phyloP scores from a whole-genome alignment of 345 rosid genomes.

The Mallotus nudiflorus region DNA sequence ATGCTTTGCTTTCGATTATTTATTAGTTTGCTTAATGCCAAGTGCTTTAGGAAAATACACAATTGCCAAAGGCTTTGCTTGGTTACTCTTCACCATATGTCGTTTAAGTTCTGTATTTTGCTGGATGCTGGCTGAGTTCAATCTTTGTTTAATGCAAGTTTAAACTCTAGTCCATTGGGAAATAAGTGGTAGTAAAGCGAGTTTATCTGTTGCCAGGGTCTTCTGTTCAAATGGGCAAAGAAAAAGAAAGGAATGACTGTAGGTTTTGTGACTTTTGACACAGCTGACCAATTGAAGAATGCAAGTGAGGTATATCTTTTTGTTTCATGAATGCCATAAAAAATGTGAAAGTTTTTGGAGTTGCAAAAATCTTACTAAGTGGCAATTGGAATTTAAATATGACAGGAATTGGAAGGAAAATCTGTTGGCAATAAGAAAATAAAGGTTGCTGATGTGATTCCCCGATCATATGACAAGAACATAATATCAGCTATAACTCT shows the following conservation, averaged over 20 bases:
- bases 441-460: slow-evolving; percentile 74
- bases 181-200: not conserved
- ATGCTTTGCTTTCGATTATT: not conserved
- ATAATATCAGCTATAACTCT: slow-evolving; percentile 41
- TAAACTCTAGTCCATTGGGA: not conserved
- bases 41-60: not conserved
- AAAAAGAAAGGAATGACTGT: slow-evolving; percentile 81
- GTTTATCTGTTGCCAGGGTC: slow-evolving; percentile 46
- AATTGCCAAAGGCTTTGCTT: not conserved
- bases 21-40: not conserved
- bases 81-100: not conserved
- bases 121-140: not conserved
- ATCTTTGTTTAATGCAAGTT: not conserved
- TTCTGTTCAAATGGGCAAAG: slow-evolving; percentile 60
- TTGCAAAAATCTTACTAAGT: slow-evolving; percentile 12
- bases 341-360: slow-evolving; percentile 2
- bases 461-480: slow-evolving; percentile 62
- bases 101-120: not conserved
- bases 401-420: slow-evolving; percentile 71
- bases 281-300: slow-evolving; percentile 53
- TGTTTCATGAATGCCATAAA: not conserved
- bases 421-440: slow-evolving; percentile 55
- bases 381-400: slow-evolving; percentile 23
- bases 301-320: slow-evolving; percentile 54
- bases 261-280: slow-evolving; percentile 79